These are phyloP conservation scores for Dictyostelium intermedium DNA, from an alignment of 78 protist species.

Conservation along the genomic window DNA sequence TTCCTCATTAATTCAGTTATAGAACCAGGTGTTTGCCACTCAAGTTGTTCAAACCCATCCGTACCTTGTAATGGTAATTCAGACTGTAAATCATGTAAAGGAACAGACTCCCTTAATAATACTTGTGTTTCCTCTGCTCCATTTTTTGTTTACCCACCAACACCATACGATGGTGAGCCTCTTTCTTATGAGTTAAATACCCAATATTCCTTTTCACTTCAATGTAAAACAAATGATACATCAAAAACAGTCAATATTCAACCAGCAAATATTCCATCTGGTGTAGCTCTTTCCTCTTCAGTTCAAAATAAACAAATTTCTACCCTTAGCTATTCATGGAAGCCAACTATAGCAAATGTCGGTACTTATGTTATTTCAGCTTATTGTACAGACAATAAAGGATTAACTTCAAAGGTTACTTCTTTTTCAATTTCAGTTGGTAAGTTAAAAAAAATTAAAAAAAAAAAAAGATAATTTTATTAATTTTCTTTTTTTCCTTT, in stretches of 20 bases:
- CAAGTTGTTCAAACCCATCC: not conserved
- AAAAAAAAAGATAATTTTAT: not conserved
- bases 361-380: conserved; percentile 45
- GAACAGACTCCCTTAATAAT: not conserved
- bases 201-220: not conserved
- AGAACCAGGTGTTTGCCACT: conserved; percentile 15
- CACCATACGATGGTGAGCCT: not conserved
- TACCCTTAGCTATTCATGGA: not conserved
- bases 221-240: not conserved
- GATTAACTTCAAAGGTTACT: not conserved
- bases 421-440: conserved; percentile 25
- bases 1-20: conserved; percentile 33
- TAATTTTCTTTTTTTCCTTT: not conserved
- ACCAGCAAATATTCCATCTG: conserved; percentile 22
- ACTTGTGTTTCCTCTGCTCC: not conserved
- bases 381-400: conserved; percentile 3
- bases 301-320: not conserved
- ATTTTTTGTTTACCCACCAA: conserved; percentile 4
- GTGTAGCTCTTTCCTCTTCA: not conserved
- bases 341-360: not conserved
- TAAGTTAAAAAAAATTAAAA: not conserved
- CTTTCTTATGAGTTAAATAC: not conserved
- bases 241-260: not conserved
- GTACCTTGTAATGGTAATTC: not conserved
- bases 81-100: not conserved